A percentile compares a stretch with the other conserved stretches of the same genome.
These are phyloP conservation scores for Solanum bulbocastanum DNA, from an alignment of 257 asterid species.

Conservation along the genomic window DNA sequence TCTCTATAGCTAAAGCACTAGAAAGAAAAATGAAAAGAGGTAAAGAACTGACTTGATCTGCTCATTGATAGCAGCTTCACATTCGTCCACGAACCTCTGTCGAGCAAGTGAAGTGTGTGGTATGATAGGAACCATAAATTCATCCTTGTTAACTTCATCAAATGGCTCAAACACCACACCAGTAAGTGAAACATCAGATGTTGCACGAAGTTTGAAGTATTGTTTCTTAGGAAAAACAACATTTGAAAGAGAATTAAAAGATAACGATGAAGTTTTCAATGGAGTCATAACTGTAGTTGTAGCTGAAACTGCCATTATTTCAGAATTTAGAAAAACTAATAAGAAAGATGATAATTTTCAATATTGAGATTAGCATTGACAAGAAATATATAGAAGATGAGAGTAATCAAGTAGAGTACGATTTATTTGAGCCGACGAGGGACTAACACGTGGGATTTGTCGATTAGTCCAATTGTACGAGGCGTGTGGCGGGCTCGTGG, in stretches of 20 bases:
- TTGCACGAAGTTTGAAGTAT: slow-evolving; percentile 18
- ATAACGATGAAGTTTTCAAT: neutral
- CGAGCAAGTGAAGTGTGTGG: slow-evolving; percentile 61
- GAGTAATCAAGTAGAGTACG: neutral
- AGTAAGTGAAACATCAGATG: slow-evolving; percentile 23
- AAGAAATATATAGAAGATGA: neutral
- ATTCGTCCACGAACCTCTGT: slow-evolving; percentile 37
- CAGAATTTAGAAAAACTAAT: neutral
- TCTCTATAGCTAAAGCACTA: neutral
- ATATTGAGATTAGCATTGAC: neutral
- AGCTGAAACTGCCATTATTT: slow-evolving; percentile 39
- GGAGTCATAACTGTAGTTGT: slow-evolving; percentile 10
- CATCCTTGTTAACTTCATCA: slow-evolving; percentile 69
- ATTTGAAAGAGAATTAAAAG: slow-evolving; percentile 1
- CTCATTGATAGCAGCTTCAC: slow-evolving; percentile 70
- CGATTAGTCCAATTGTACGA: neutral
- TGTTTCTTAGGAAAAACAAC: slow-evolving; percentile 22
- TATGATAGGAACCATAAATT: slow-evolving; percentile 35
- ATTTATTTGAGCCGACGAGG: slow-evolving; percentile 6
- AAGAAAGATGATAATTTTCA: neutral
- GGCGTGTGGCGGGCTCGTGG: slow-evolving; percentile 62
- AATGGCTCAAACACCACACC: slow-evolving; percentile 86
- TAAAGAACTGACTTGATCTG: slow-evolving; percentile 71
- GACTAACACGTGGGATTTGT: slow-evolving; percentile 16
- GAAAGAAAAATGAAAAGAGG: neutral